A percentile compares a stretch with the other conserved stretches of the same genome.
These are phyloP conservation scores for Herpotrichia juniperi DNA, from an alignment of 2,329 filamentous ascomycete species.

Conservation along the genomic window DNA sequence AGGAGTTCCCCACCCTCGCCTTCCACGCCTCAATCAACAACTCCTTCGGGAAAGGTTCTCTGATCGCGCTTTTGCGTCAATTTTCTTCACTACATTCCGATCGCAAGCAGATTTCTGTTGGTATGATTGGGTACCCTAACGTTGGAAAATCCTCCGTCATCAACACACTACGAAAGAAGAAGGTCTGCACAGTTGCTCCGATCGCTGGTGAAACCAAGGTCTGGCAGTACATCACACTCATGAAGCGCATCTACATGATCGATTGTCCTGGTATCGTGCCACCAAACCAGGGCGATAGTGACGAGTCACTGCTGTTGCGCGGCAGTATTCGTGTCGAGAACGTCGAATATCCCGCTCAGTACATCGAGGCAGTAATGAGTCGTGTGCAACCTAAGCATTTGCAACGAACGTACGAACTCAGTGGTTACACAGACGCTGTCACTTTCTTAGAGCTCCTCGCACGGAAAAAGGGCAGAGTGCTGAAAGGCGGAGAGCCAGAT, in stretches of 20 bases:
- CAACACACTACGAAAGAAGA: slow-evolving; percentile 93
- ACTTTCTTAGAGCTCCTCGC: slow-evolving; percentile 88
- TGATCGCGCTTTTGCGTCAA: slow-evolving; percentile 90
- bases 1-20: slow-evolving; percentile 90
- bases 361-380: slow-evolving; percentile 81
- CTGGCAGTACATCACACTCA: slow-evolving; percentile 96
- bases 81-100: slow-evolving; percentile 89
- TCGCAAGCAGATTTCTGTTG: slow-evolving; percentile 92
- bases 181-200: slow-evolving; percentile 89
- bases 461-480: slow-evolving; percentile 81
- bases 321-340: slow-evolving; percentile 95
- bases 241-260: slow-evolving; percentile 94
- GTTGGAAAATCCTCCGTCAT: slow-evolving; percentile 97
- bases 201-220: slow-evolving; percentile 96
- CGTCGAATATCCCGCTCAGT: slow-evolving; percentile 94
- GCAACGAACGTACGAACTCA: slow-evolving; percentile 90
- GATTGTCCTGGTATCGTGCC: slow-evolving; percentile 97
- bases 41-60: slow-evolving; percentile 92
- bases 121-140: slow-evolving; percentile 88
- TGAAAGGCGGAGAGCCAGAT: slow-evolving; percentile 94
- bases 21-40: slow-evolving; percentile 96
- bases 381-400: slow-evolving; percentile 87
- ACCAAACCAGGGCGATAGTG: slow-evolving; percentile 80
- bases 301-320: slow-evolving; percentile 85
- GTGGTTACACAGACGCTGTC: slow-evolving; percentile 75